phyloP scores from a whole-genome alignment of 176 grass and related monocot species.

The Juncus effusus region DNA sequence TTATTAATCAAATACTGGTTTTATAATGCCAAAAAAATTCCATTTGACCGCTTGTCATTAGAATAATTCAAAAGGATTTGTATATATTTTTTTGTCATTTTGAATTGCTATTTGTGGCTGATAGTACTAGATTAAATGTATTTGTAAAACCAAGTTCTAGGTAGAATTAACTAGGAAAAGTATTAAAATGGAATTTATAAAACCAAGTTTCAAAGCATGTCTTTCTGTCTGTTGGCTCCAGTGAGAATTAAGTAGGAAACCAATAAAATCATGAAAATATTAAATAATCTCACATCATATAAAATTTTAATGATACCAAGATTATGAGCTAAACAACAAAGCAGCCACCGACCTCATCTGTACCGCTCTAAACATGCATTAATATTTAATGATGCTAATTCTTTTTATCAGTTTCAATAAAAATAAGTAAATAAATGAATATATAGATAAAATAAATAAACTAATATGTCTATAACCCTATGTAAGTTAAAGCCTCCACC shows the following conservation, averaged over 20 bases:
- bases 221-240: neutral
- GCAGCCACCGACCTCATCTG: conserved; percentile 19
- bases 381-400: neutral
- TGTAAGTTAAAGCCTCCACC: too few relatives aligned
- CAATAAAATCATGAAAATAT: conserved; percentile 9
- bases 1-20: too few relatives aligned
- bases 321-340: conserved; percentile 7
- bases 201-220: neutral
- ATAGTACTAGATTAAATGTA: neutral
- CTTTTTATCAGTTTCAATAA: too few relatives aligned
- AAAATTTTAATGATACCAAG: neutral
- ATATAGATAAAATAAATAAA: too few relatives aligned
- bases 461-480: too few relatives aligned
- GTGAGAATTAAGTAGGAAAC: neutral
- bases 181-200: neutral
- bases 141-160: neutral
- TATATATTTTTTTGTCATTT: too few relatives aligned
- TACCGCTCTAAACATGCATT: conserved; percentile 1
- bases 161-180: neutral
- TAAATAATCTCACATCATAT: neutral
- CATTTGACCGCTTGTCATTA: too few relatives aligned
- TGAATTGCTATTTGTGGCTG: too few relatives aligned
- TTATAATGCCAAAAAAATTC: too few relatives aligned
- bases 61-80: too few relatives aligned
- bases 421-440: too few relatives aligned